Evolutionary conservation across 1,139 yeast genomes (phyloP), one percentile per base, ranked within the genome.

Genomic region (Magnusiomyces tetraspermus): DNA sequence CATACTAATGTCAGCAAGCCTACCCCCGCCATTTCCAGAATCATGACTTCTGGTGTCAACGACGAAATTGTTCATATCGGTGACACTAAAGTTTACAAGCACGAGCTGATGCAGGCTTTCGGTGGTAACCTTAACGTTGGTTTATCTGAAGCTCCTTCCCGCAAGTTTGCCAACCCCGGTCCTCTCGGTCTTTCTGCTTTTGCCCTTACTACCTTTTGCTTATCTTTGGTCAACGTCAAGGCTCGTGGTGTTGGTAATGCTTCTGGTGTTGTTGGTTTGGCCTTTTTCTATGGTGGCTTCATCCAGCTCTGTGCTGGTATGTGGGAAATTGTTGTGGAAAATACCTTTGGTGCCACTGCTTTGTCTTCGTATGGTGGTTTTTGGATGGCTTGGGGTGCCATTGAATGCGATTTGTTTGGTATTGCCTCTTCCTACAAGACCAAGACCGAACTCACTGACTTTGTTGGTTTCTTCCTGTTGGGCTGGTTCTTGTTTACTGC

Each of bases 341-440:
- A 87, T 72, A 82, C 95, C 51, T 89, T 87, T 73, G 96, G 95
- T 77, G 96, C 86, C 55, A 79, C 86, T 49, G 94, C 92, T 2
- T 76, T 88, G 56, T 71, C 83, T 24, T 83, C 94, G 10, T 89
- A 62, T 65, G 96, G 94, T 56, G 95, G 90, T 0, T 89, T 87
- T 69, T 89, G 96, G 96, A 75, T 85, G 67, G 74, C 89, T 41
- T 77, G 68, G 59, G 90, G 82, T 56, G 89, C 90, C 22, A 76
- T 88, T 55, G 73, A 79, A 56, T 79, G 82, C 54, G 80, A 83
- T 22, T 76, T 83, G 64, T 88, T 88, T 68, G 89, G 90, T 47
- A 82, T 88, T 58, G 71, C 68, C n/a, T 71, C 74, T 1, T 83
- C 90, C n/a, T 81, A 77, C 59, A 6, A 40, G 66, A 65, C 19